These are phyloP conservation scores for Auricularia sp. DNA, from an alignment of 768 basidiomycete species.

Conservation along the genomic window DNA sequence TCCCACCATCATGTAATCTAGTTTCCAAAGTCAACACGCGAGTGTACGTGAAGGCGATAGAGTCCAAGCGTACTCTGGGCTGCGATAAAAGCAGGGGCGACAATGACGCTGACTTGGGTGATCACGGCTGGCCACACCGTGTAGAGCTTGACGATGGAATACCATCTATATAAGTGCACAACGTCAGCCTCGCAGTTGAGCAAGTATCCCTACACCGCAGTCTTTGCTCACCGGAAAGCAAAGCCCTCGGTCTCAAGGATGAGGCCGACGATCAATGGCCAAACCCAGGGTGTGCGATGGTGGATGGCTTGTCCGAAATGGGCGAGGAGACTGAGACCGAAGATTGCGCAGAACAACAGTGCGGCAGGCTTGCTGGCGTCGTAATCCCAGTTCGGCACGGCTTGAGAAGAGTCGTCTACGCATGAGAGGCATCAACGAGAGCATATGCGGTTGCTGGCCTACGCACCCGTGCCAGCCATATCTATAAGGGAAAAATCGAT, in stretches of 20 bases:
- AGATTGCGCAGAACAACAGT: slow-evolving; percentile 1
- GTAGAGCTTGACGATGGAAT: neutral
- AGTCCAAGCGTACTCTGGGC: neutral
- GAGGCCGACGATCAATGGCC: slow-evolving; percentile 2
- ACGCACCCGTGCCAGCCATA: no score
- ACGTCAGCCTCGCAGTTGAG: neutral
- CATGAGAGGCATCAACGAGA: no score
- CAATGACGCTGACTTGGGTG: slow-evolving; percentile 6
- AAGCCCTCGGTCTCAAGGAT: slow-evolving; percentile 1
- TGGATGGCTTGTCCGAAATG: slow-evolving; percentile 3
- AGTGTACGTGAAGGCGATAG: neutral
- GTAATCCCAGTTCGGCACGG: neutral
- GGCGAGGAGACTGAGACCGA: neutral
- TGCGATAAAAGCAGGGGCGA: slow-evolving; percentile 4
- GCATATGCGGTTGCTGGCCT: no score
- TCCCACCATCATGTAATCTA: slow-evolving; percentile 6
- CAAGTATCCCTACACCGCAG: neutral
- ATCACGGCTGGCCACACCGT: neutral
- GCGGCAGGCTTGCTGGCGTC: slow-evolving; percentile 4
- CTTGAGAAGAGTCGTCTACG: neutral
- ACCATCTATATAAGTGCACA: neutral
- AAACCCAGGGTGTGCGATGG: slow-evolving; percentile 1
- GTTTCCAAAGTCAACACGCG: neutral
- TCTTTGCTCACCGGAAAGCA: neutral
- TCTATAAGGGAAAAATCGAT: no score